Conservation (phyloP, 1,139 yeast genomes). For the Lodderomyces parapsilosis region DNA sequence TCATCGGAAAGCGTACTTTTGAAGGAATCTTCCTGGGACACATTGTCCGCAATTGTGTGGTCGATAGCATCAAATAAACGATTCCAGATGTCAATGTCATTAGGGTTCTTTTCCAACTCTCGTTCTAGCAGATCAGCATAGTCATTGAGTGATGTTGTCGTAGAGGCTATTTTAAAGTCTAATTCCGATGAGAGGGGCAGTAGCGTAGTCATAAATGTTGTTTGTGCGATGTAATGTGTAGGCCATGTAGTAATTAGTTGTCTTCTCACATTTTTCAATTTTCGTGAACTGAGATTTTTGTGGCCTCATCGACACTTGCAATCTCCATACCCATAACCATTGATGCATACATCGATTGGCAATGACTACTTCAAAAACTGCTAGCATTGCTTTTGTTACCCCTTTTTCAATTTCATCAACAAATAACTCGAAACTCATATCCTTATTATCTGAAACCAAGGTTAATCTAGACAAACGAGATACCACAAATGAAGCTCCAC, state of each 20-base stretch:
- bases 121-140: not conserved
- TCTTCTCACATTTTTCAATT: not conserved
- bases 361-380: not conserved
- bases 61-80: conserved; percentile 24
- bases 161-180: conserved; percentile 8
- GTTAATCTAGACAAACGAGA: not conserved
- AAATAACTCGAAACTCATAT: conserved; percentile 15
- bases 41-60: conserved; percentile 16
- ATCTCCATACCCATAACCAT: not conserved
- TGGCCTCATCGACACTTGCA: too few species aligned
- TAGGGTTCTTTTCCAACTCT: conserved; percentile 16
- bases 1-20: conserved; percentile 19
- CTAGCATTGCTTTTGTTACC: conserved; percentile 6
- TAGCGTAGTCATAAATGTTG: conserved; percentile 1
- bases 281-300: too few species aligned
- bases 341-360: not conserved
- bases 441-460: conserved; percentile 13
- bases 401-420: conserved; percentile 19
- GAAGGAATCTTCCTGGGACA: conserved; percentile 17
- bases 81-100: conserved; percentile 34
- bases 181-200: conserved; percentile 9
- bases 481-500: not conserved
- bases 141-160: not conserved
- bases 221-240: not conserved
- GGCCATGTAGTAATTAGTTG: not conserved